These are phyloP conservation scores for Chaetomium sp. DNA, from an alignment of 2,329 filamentous ascomycete species.

Conservation along the genomic window DNA sequence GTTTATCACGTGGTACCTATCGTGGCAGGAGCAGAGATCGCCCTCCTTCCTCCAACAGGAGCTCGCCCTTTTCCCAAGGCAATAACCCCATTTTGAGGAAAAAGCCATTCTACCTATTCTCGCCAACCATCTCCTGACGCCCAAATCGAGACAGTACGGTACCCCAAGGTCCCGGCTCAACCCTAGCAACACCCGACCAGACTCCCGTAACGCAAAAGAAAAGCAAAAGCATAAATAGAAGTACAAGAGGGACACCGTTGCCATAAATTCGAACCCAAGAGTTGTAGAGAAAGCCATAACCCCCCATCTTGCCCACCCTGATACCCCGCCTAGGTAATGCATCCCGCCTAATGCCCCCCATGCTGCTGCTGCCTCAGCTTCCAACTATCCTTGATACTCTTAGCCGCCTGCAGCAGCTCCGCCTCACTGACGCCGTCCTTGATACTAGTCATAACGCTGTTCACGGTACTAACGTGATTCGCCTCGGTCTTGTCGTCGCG, in stretches of 20 bases:
- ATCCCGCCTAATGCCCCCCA: slow-evolving; percentile 21
- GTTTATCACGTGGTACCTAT: not conserved
- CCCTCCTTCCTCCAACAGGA: not conserved
- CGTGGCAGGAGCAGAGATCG: not conserved
- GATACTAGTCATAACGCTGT: slow-evolving; percentile 88
- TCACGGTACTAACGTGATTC: slow-evolving; percentile 83
- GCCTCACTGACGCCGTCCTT: slow-evolving; percentile 79
- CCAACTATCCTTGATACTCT: slow-evolving; percentile 76
- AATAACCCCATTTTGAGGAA: not conserved
- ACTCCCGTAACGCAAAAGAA: not conserved
- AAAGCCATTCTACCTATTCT: not conserved
- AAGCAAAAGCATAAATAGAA: not conserved
- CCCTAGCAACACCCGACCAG: not conserved
- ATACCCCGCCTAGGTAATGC: not conserved
- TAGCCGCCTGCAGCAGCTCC: slow-evolving; percentile 72
- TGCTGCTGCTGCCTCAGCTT: slow-evolving; percentile 60
- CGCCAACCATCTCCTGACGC: not conserved
- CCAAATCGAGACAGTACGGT: not conserved
- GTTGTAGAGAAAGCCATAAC: not conserved
- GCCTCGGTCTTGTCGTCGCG: slow-evolving; percentile 90
- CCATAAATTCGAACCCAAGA: not conserved
- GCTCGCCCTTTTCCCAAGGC: not conserved
- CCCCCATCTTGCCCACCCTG: not conserved
- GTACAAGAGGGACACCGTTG: not conserved
- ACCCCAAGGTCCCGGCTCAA: not conserved